These are phyloP conservation scores for Trichoderma atroviride DNA, from an alignment of 2,329 filamentous ascomycete genomes.

Conservation along the genomic window DNA sequence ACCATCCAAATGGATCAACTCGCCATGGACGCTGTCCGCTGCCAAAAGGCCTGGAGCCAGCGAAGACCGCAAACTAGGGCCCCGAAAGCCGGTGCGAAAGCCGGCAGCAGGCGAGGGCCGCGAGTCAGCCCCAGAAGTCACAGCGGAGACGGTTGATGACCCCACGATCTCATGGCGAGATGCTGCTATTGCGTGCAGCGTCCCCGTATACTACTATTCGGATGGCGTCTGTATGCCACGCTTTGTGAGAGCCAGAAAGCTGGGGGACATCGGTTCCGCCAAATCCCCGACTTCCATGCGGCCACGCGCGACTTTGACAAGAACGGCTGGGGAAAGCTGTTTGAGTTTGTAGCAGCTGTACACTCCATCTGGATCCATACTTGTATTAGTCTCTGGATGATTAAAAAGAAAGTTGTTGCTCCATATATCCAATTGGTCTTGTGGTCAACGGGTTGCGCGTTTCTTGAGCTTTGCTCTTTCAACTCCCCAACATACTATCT, in stretches of 20 bases:
- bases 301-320: constrained; percentile 5
- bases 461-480: background rate
- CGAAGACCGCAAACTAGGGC: constrained; percentile 2
- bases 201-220: background rate
- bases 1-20: constrained; percentile 24
- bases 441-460: background rate
- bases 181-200: background rate
- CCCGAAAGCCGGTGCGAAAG: constrained; percentile 21
- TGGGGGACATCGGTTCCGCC: constrained; percentile 15
- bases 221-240: background rate
- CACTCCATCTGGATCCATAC: constrained; percentile 1
- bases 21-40: constrained; percentile 21
- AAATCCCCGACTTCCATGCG: constrained; percentile 19
- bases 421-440: constrained; percentile 6
- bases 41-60: constrained; percentile 6
- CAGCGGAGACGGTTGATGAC: background rate
- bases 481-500: background rate
- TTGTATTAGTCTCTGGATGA: background rate
- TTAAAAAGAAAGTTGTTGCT: constrained; percentile 4
- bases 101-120: constrained; percentile 9
- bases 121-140: background rate
- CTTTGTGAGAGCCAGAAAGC: constrained; percentile 6
- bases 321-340: constrained; percentile 2
- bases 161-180: constrained; percentile 3
- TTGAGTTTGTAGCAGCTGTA: background rate